Base-by-base conservation (phyloP, 2,329 filamentous ascomycete species). In the Leptographium galeiforme region DNA sequence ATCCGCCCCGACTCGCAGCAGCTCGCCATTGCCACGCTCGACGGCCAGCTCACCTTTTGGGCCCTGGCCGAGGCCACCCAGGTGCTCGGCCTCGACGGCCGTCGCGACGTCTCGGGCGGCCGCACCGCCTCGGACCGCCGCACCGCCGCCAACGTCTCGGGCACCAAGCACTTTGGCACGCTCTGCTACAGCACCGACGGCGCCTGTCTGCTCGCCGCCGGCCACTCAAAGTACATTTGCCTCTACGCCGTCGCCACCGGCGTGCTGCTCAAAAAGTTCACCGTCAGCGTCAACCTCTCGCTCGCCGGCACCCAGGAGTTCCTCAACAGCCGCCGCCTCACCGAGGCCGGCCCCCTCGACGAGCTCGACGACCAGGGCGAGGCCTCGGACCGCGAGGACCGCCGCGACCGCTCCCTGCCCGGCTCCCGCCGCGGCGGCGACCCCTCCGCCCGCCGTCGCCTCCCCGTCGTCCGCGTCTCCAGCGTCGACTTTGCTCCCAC, bases 171-270 rank as follows among this genome's bases (percentile, higher is more conserved):
- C 59, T 98, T 95, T 71, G 84, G 79, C 62, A 86, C 85, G 8
- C 87, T 98, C 59, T 81, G 80, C 52, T 98, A 97, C 70, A 95
- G 89, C 65, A 85, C 88, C 1, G 93, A 98, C 64, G 93, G 93
- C 13, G 87, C 82, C 57, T 96, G 93, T 62, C 75, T 98, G 12
- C 74, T 98, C 43, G 93, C 91, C 1, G 90, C 82, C 48, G 93
- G 93, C 36, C 95, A 93, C 74, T 96, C 89, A 82, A 98, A 98
- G 71, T 96, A 95, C 67, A 96, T 98, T 51, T 97, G 93, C 65
- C 69, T 98, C 55, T 98, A 98, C 70, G 91, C 94, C n/a, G 88
- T 95, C 36, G 82, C 83, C 55, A 95, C 91, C 0, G 89, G 93
- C 66, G 89, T 93, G 0, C 72, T 98, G 12, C 74, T 97, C 53